Evolutionary conservation across 192 early-diverging fungal genomes (phyloP), one percentile per base, ranked within the genome.

Genomic region (Mortierella claussenii): DNA sequence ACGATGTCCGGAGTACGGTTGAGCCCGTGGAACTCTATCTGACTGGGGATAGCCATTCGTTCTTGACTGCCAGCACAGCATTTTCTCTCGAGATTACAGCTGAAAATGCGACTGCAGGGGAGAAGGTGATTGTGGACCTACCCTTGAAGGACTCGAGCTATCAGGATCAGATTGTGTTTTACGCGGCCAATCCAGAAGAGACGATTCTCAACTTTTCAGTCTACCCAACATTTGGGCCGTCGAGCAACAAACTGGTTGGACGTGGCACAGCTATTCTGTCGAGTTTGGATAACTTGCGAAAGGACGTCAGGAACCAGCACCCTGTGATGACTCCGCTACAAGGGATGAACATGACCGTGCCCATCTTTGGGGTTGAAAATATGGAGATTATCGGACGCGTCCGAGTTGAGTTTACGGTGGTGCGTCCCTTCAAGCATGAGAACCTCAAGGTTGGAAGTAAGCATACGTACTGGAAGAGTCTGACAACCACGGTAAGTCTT

Each of bases 71-170:
- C 17, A 78, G 71, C 20, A 76, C 74, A 56, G 50, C 62, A 17
- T 66, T 84, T n/a, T 88, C 86, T 11, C 52, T 91, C 32, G 84
- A 84, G 8, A 75, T 91, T 0, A 88, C 88, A 20, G 84, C 87
- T 1, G 82, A 69, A 31, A 85, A 87, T 63, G 88, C 89, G 0
- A 80, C 81, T 1, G 63, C 73, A n/a, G 88, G 88, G 15, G 86
- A 89, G 50, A 82, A 82, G 32, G 82, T 78, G 3, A 79, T 83
- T 12, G 78, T 87, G 18, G 87, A 89, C 46, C 65, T 91, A 18
- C 88, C 89, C 3, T 28, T 83, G 10, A 62, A 80, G 31, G 83
- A 83, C 32, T 54, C 82, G 47, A 75, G 79, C 50, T 82, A 81
- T 32, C 79, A 84, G 27, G 88, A 90, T 4, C 83, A 84, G 1